Evolutionary conservation across 176 grass and related monocot genomes (phyloP), one percentile per base, ranked within the genome.

Genomic region (Cenchrus purpureus): DNA sequence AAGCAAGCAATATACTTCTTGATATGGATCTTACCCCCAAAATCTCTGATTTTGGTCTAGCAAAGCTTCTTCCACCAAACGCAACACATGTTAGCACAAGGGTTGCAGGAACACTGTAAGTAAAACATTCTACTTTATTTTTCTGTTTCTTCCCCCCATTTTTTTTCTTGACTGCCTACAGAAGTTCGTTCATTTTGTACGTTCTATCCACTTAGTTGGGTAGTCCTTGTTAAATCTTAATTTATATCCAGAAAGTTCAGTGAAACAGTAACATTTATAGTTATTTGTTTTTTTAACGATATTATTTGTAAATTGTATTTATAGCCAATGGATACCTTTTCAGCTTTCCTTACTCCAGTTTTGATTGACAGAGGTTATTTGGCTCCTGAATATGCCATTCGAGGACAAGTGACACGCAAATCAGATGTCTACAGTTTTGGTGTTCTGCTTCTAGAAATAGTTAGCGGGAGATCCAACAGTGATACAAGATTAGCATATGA

Each of bases 1-100:
- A 95, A 95, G 93, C 93, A 87, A 95, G 93, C 85, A 95, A 95
- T 83, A 95, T 95, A 85, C 87, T 95, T 85, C 89, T 95, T 74
- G 93, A 95, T 51, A 88, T 40, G 49, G 90, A 95, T 79, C 87
- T 95, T 40, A 92, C 72, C 4, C 82, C 93, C 5, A 95, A 95
- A 79, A 95, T 95, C 74, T 90, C 93, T 58, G 93, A 95, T 90
- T 95, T 95, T 25, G 90, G 93, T 78, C 78, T 95, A 50, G 93
- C 93, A 73, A 95, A 91, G 82, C 87, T 95, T 79, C 90, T 95
- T 67, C 93, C 90, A 44, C 87, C 90, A 87, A 73, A 95, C 16
- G 87, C 78, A 50, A 83, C 89, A 80, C 93, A 95, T 88, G 74
- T 95, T 79, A 95, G 90, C 90, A 95, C 93, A 74, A 72, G 93